Conservation (phyloP, 305 asterid species). For the Ilex paraguariensis region DNA sequence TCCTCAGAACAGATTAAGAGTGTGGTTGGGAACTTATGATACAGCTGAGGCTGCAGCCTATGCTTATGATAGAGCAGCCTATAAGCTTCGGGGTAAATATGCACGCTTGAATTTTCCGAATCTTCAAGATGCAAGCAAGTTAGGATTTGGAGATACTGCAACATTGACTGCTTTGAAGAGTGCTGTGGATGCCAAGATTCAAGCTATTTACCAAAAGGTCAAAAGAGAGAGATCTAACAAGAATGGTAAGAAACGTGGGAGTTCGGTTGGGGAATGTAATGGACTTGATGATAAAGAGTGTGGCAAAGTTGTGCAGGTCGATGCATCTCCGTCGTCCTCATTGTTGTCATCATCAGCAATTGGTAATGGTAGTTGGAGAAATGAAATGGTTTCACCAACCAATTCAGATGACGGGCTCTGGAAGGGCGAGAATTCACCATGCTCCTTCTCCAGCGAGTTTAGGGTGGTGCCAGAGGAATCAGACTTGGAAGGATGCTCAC, state of each 20-base stretch:
- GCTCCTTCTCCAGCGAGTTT: conserved; percentile 30
- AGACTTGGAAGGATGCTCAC: conserved; percentile 50
- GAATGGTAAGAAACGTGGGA: background rate
- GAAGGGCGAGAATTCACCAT: conserved; percentile 34
- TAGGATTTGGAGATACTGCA: conserved; percentile 50
- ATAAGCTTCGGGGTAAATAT: conserved; percentile 72
- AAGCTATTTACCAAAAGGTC: conserved; percentile 66
- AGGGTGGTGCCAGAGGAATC: conserved; percentile 19
- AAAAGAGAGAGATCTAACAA: conserved; percentile 44
- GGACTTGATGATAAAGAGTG: conserved; percentile 6
- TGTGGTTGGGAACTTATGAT: conserved; percentile 4
- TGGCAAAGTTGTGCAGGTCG: conserved; percentile 15
- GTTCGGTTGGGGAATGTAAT: background rate
- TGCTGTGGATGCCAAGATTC: conserved; percentile 76
- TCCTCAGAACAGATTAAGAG: conserved; percentile 2
- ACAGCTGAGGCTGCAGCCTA: conserved; percentile 6
- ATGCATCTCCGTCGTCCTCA: conserved; percentile 23
- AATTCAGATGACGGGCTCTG: conserved; percentile 52
- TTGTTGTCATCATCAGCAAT: background rate
- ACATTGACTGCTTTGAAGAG: conserved; percentile 42
- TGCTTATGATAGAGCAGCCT: conserved; percentile 8
- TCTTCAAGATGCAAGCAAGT: conserved; percentile 39
- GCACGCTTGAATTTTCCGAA: conserved; percentile 78
- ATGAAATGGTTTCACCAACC: conserved; percentile 25
- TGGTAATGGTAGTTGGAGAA: conserved; percentile 24